phyloP scores from a whole-genome alignment of 2,329 filamentous ascomycete genomes.

The Daldinia sp. region DNA sequence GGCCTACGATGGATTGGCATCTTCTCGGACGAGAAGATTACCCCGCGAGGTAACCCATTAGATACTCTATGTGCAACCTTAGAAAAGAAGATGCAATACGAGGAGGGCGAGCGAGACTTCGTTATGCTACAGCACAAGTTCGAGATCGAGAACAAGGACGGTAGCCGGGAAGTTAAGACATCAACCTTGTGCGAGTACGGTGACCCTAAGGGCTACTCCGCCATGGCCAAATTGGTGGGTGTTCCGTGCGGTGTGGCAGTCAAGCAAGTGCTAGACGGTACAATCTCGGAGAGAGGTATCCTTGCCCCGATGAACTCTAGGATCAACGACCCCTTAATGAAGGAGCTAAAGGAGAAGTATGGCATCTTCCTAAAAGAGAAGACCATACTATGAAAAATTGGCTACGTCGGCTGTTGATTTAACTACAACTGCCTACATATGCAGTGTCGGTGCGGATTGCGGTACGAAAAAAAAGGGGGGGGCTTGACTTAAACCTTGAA shows the following conservation, averaged over 20 bases:
- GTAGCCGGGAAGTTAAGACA: slow-evolving; percentile 76
- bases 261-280: slow-evolving; percentile 78
- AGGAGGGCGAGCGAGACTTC: slow-evolving; percentile 81
- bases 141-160: slow-evolving; percentile 83
- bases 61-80: slow-evolving; percentile 88
- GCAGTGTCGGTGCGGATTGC: background rate
- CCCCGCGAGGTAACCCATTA: slow-evolving; percentile 77
- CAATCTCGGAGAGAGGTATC: slow-evolving; percentile 75
- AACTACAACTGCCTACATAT: background rate
- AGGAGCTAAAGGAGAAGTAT: slow-evolving; percentile 68
- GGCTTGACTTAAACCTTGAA: background rate
- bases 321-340: slow-evolving; percentile 69
- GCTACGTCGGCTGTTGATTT: background rate
- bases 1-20: slow-evolving; percentile 77
- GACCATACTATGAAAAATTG: slow-evolving; percentile 22
- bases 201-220: slow-evolving; percentile 76
- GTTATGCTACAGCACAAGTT: slow-evolving; percentile 86
- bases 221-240: slow-evolving; percentile 86
- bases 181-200: slow-evolving; percentile 86
- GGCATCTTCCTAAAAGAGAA: slow-evolving; percentile 56
- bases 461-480: slow-evolving; percentile 1
- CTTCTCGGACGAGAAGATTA: slow-evolving; percentile 74
- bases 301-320: slow-evolving; percentile 78
- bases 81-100: slow-evolving; percentile 91
- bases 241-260: slow-evolving; percentile 74